Evolutionary conservation across 2,329 filamentous ascomycete species (phyloP).

Genomic region (Colletotrichum endophyticum): DNA sequence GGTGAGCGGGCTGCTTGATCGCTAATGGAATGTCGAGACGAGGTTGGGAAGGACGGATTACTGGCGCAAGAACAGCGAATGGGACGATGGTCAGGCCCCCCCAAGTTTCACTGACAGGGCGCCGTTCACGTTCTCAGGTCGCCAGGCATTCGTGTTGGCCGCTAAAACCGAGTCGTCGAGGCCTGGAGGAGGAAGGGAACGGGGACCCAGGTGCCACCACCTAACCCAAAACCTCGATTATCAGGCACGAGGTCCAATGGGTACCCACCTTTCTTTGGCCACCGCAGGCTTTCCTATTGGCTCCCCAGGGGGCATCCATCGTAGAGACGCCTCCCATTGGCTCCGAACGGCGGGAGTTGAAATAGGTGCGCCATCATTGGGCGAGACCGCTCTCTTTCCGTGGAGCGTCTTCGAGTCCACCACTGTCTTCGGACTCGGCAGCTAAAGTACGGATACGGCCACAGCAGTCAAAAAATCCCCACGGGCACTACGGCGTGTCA

Average conservation of each 20-base stretch:
- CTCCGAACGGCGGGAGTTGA: background rate
- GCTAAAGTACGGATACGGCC: background rate
- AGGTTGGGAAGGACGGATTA: background rate
- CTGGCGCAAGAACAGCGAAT: background rate
- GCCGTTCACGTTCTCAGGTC: background rate
- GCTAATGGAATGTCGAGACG: constrained; percentile 21
- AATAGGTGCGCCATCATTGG: constrained; percentile 15
- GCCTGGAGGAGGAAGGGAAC: background rate
- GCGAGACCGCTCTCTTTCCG: background rate
- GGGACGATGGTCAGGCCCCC: background rate
- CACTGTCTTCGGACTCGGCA: background rate
- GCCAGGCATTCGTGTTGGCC: background rate
- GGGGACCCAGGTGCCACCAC: background rate
- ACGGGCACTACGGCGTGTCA: background rate
- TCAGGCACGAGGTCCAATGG: background rate
- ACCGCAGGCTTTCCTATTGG: background rate
- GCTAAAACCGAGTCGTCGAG: background rate
- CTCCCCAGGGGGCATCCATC: background rate
- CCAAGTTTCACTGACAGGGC: constrained; percentile 6
- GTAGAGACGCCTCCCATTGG: background rate
- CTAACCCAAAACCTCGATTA: background rate
- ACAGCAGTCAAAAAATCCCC: background rate
- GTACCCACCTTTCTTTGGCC: background rate
- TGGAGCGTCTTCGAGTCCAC: background rate
- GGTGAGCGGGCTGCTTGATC: background rate